Conservation (phyloP, 345 rosid genomes). For the Stellera chamaejasme region DNA sequence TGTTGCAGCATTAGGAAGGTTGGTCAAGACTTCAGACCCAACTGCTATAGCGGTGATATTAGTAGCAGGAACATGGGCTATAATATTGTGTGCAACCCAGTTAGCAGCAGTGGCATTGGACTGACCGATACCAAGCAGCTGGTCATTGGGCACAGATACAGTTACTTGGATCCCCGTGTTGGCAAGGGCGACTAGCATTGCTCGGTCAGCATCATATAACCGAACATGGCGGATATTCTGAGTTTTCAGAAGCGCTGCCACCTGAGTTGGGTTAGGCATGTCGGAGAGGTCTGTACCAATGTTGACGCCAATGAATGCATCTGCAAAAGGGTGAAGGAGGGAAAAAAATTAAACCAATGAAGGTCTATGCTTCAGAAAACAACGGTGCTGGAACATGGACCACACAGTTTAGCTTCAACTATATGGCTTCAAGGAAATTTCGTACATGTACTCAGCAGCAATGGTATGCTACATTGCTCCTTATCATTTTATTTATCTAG, state of each 20-base stretch:
- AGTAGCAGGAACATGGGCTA: slow-evolving; percentile 76
- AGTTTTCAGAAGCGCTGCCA: slow-evolving; percentile 68
- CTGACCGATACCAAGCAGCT: slow-evolving; percentile 84
- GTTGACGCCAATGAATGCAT: slow-evolving; percentile 73
- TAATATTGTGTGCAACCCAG: slow-evolving; percentile 76
- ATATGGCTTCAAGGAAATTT: too few species aligned
- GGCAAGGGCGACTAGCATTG: slow-evolving; percentile 72
- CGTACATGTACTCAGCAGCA: too few species aligned
- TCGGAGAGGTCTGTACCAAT: slow-evolving; percentile 71
- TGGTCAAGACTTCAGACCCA: slow-evolving; percentile 71
- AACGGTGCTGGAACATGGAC: too few species aligned
- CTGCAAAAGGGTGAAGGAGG: slow-evolving; percentile 22
- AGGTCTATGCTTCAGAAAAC: not conserved
- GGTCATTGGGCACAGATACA: slow-evolving; percentile 83
- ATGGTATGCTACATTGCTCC: too few species aligned
- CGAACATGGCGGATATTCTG: slow-evolving; percentile 74
- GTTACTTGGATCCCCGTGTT: slow-evolving; percentile 67
- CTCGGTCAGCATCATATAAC: slow-evolving; percentile 72
- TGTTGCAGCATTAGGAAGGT: slow-evolving; percentile 57
- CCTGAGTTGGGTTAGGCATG: slow-evolving; percentile 85
- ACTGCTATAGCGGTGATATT: slow-evolving; percentile 76
- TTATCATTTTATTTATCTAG: too few species aligned
- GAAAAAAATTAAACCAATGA: too few species aligned
- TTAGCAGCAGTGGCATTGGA: slow-evolving; percentile 90
- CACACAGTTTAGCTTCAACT: too few species aligned